Conservation (phyloP, 2,329 filamentous ascomycete genomes). For the Penicillium concentricum region DNA sequence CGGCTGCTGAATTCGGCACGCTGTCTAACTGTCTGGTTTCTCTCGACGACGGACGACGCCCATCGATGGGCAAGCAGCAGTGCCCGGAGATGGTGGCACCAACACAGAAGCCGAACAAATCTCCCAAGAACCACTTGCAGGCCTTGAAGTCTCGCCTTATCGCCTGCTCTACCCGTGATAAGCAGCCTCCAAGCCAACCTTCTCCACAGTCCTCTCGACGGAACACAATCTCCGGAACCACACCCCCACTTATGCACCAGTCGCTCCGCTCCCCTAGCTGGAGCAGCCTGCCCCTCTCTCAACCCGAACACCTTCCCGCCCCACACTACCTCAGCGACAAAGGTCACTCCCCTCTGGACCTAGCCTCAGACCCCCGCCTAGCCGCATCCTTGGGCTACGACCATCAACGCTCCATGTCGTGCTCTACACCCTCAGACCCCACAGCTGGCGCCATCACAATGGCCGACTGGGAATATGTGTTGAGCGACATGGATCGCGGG, state of each 20-base stretch:
- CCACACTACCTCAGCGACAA: conserved; percentile 17
- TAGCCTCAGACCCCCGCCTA: conserved; percentile 39
- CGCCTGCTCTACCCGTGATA: conserved; percentile 21
- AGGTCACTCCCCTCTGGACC: conserved; percentile 19
- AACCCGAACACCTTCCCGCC: conserved; percentile 21
- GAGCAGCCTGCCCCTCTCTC: conserved; percentile 26
- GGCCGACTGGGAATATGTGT: conserved; percentile 77
- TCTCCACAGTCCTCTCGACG: conserved; percentile 26
- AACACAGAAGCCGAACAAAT: conserved; percentile 31
- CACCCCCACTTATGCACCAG: conserved; percentile 25
- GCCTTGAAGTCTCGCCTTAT: conserved; percentile 36
- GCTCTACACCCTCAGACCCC: conserved; percentile 44
- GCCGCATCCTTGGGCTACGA: conserved; percentile 45
- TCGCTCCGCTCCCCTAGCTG: conserved; percentile 34
- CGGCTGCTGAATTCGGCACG: conserved; percentile 53
- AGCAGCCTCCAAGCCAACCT: conserved; percentile 20
- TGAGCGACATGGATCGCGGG: conserved; percentile 76
- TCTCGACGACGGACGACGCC: conserved; percentile 25
- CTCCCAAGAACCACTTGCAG: conserved; percentile 39
- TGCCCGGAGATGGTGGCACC: conserved; percentile 34
- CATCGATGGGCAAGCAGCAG: conserved; percentile 15
- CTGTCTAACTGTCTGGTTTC: conserved; percentile 50
- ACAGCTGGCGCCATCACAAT: conserved; percentile 51
- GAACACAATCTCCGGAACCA: conserved; percentile 34
- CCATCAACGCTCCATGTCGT: conserved; percentile 34